Conservation (phyloP, 2,329 filamentous ascomycete genomes). For the Dactylellina haptotyla region DNA sequence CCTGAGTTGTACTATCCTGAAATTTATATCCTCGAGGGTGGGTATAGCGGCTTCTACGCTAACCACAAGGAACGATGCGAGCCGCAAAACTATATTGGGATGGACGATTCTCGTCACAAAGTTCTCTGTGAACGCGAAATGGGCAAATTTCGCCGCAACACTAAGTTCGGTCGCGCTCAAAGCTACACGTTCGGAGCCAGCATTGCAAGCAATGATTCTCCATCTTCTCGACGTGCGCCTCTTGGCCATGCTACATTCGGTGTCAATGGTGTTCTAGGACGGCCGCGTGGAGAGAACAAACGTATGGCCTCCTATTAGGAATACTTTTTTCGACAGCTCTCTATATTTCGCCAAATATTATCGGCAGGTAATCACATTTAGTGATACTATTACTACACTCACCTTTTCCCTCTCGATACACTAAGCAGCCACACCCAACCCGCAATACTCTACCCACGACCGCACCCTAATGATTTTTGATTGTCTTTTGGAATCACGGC, state of each 20-base stretch:
- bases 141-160: slow-evolving; percentile 85
- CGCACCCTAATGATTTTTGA: slow-evolving; percentile 21
- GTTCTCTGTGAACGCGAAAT: slow-evolving; percentile 93
- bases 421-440: not conserved
- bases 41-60: slow-evolving; percentile 91
- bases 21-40: slow-evolving; percentile 94
- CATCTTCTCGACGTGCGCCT: slow-evolving; percentile 29
- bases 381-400: too few relatives aligned
- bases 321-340: not conserved
- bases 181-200: slow-evolving; percentile 86
- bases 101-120: slow-evolving; percentile 91
- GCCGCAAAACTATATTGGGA: slow-evolving; percentile 95
- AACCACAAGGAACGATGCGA: slow-evolving; percentile 83
- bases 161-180: slow-evolving; percentile 84
- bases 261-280: slow-evolving; percentile 31
- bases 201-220: slow-evolving; percentile 34
- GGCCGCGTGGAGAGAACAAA: slow-evolving; percentile 32
- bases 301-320: slow-evolving; percentile 45
- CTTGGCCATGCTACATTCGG: slow-evolving; percentile 40
- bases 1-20: slow-evolving; percentile 93
- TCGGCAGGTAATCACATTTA: too few relatives aligned
- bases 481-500: slow-evolving; percentile 48
- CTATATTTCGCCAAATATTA: too few relatives aligned
- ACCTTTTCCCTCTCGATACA: too few relatives aligned
- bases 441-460: not conserved